These are phyloP conservation scores for Chalciporus pseudorubinellus DNA, from an alignment of 768 basidiomycete species.

Conservation along the genomic window DNA sequence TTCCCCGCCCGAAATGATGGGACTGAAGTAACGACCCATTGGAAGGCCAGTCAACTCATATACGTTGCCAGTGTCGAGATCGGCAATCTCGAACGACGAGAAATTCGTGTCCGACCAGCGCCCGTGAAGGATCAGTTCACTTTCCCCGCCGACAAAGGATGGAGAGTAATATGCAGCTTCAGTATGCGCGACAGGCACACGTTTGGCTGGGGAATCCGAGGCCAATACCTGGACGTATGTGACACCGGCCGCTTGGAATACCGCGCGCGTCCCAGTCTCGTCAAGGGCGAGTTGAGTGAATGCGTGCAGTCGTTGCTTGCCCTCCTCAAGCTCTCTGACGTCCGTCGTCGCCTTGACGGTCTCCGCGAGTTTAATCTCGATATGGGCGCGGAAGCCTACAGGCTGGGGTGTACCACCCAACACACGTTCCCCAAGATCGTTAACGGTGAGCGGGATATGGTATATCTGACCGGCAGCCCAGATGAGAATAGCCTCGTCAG, in stretches of 20 bases:
- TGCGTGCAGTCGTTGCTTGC: slow-evolving; percentile 55
- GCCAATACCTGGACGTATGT: slow-evolving; percentile 26
- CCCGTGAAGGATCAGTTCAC: slow-evolving; percentile 54
- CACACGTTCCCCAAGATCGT: slow-evolving; percentile 48
- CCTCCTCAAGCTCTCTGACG: slow-evolving; percentile 51
- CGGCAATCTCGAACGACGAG: slow-evolving; percentile 63
- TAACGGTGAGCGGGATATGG: slow-evolving; percentile 47
- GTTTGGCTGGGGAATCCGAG: slow-evolving; percentile 33
- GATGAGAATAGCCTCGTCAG: slow-evolving; percentile 47
- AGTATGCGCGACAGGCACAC: slow-evolving; percentile 47
- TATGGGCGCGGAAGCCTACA: slow-evolving; percentile 59
- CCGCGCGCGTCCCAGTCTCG: slow-evolving; percentile 47
- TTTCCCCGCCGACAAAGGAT: slow-evolving; percentile 44
- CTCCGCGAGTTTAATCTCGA: slow-evolving; percentile 63
- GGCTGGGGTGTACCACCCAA: slow-evolving; percentile 39
- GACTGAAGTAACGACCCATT: slow-evolving; percentile 62
- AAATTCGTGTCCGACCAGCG: slow-evolving; percentile 68
- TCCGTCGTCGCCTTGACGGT: slow-evolving; percentile 51
- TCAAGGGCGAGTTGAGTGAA: slow-evolving; percentile 62
- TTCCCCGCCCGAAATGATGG: slow-evolving; percentile 46
- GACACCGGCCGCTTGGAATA: slow-evolving; percentile 66
- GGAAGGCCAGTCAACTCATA: slow-evolving; percentile 58
- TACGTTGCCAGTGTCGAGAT: slow-evolving; percentile 42
- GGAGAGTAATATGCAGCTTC: slow-evolving; percentile 64
- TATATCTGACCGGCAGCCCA: slow-evolving; percentile 76